Percentiles rank a stretch among this genome's conserved stretches.
Evolutionary conservation across 768 basidiomycete species (phyloP).

Genomic region (Naganishia vishniacii): DNA sequence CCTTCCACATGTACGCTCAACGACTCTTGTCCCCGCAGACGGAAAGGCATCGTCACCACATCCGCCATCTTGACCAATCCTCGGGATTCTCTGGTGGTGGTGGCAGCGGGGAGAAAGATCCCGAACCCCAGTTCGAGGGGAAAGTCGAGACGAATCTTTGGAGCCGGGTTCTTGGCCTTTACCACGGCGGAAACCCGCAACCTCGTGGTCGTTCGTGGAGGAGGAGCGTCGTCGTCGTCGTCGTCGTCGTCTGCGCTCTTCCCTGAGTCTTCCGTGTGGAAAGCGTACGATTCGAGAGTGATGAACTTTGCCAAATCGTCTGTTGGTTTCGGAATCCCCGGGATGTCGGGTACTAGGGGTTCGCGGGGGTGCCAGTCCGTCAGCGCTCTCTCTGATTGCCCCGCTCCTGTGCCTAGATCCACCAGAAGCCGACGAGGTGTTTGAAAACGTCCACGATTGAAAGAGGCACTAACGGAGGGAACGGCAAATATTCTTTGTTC

Average conservation of each 20-base stretch:
- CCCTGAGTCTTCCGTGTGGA: conserved; percentile 30
- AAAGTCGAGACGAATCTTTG: conserved; percentile 30
- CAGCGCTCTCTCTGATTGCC: too few relatives aligned
- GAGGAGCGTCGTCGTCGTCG: too few relatives aligned
- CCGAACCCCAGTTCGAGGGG: conserved; percentile 41
- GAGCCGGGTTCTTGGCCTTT: conserved; percentile 37
- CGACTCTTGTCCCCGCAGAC: conserved; percentile 24
- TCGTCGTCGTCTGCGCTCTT: neutral
- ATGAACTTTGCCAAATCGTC: conserved; percentile 39
- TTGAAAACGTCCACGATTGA: neutral
- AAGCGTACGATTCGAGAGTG: conserved; percentile 35
- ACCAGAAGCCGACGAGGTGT: neutral
- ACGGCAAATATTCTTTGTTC: neutral
- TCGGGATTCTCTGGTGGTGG: too few relatives aligned
- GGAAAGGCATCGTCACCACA: conserved; percentile 42
- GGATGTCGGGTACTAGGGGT: conserved; percentile 15
- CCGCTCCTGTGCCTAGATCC: neutral
- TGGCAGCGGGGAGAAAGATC: conserved; percentile 37
- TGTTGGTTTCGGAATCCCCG: conserved; percentile 35
- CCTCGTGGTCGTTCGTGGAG: neutral
- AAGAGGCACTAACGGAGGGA: neutral
- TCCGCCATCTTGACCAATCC: conserved; percentile 35
- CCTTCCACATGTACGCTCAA: conserved; percentile 29
- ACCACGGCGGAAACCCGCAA: conserved; percentile 31
- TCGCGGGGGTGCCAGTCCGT: neutral